phyloP scores from a whole-genome alignment of 2,329 filamentous ascomycete genomes.

The Curvularia eragrostidis region DNA sequence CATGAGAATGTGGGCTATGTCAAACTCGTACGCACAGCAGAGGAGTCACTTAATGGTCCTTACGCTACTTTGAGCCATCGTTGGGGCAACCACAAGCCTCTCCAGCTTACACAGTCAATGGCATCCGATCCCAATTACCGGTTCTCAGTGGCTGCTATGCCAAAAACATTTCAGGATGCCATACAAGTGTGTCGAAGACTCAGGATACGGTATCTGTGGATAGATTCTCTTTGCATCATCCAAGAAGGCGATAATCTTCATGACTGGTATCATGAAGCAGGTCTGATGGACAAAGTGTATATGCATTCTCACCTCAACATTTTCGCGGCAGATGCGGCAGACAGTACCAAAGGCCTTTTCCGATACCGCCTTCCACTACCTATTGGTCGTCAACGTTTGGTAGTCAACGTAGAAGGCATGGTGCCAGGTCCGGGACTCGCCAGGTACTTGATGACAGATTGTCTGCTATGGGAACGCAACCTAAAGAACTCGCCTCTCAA shows the following conservation, averaged over 20 bases:
- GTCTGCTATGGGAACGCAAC: neutral
- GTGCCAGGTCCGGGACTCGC: neutral
- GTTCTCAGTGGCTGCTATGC: slow-evolving; percentile 11
- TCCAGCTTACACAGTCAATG: slow-evolving; percentile 9
- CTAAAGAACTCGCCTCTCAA: slow-evolving; percentile 1
- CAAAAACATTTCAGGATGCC: slow-evolving; percentile 28
- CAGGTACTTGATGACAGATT: neutral
- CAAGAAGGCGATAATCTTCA: slow-evolving; percentile 2
- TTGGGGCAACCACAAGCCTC: slow-evolving; percentile 9
- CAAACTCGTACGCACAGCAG: slow-evolving; percentile 10
- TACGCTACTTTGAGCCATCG: slow-evolving; percentile 20
- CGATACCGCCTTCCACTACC: neutral
- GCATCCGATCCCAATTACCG: neutral
- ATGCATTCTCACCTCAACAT: slow-evolving; percentile 16
- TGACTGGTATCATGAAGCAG: slow-evolving; percentile 15
- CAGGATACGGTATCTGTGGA: slow-evolving; percentile 27
- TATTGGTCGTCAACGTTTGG: neutral
- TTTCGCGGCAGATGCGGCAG: slow-evolving; percentile 8
- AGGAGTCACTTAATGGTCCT: neutral
- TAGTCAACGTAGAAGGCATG: neutral
- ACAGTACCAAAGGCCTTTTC: slow-evolving; percentile 16
- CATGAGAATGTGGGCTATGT: neutral
- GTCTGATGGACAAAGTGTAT: slow-evolving; percentile 17
- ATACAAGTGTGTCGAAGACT: slow-evolving; percentile 18
- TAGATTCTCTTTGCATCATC: slow-evolving; percentile 22